phyloP scores from a whole-genome alignment of 2,329 filamentous ascomycete species.

The Thielaviopsis euricoi region DNA sequence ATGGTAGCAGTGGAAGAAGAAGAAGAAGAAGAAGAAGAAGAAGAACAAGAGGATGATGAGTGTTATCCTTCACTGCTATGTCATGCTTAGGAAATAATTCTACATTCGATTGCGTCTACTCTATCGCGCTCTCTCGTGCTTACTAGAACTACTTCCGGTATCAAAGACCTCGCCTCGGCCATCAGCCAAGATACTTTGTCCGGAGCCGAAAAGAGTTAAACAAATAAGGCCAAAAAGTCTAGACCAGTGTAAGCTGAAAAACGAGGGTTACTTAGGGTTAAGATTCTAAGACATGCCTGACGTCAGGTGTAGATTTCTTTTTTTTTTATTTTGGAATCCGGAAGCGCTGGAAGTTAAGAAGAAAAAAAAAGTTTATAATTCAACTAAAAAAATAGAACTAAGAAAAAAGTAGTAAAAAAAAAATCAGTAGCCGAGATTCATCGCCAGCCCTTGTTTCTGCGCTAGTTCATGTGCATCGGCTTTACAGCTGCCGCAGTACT shows the following conservation, averaged over 20 bases:
- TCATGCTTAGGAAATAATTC: too few relatives aligned
- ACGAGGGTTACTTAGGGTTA: background rate
- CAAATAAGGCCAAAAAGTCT: background rate
- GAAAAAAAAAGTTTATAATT: slow-evolving; percentile 3
- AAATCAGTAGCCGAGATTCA: background rate
- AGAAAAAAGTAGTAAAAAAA: background rate
- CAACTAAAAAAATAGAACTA: background rate
- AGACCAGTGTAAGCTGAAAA: background rate
- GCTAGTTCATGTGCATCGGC: slow-evolving; percentile 23
- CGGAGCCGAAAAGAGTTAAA: too few relatives aligned
- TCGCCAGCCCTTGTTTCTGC: slow-evolving; percentile 14
- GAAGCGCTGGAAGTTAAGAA: background rate
- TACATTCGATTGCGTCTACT: too few relatives aligned
- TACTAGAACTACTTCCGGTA: too few relatives aligned
- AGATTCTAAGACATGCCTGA: background rate
- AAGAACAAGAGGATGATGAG: too few relatives aligned
- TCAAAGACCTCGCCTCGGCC: too few relatives aligned
- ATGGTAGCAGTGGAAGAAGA: too few relatives aligned
- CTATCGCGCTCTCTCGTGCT: too few relatives aligned
- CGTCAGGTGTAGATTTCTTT: background rate
- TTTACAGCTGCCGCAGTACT: slow-evolving; percentile 40
- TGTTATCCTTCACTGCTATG: too few relatives aligned
- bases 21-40: too few relatives aligned
- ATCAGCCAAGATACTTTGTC: too few relatives aligned
- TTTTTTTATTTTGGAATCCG: background rate